phyloP scores from a whole-genome alignment of 2,329 filamentous ascomycete genomes.

The Escovopsis sp. region DNA sequence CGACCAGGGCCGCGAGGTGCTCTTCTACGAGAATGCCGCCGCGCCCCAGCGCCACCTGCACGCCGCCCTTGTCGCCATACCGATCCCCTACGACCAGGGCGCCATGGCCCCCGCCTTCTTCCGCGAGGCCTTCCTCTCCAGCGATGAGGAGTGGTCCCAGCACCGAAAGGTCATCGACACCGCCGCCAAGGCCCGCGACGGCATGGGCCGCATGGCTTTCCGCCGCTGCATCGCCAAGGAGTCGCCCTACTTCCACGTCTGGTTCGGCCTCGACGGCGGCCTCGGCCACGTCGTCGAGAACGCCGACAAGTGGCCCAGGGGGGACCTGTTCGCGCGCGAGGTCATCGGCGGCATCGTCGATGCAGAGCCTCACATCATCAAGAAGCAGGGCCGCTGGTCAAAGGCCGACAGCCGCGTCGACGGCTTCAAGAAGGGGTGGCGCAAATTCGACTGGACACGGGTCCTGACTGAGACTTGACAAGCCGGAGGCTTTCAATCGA shows the following conservation, averaged over 20 bases:
- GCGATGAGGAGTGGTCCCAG: conserved; percentile 90
- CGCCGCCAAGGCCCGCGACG: conserved; percentile 42
- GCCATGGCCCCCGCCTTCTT: conserved; percentile 91
- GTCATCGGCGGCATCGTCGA: conserved; percentile 88
- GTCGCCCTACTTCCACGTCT: conserved; percentile 97
- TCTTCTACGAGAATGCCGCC: conserved; percentile 97
- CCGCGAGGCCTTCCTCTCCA: conserved; percentile 75
- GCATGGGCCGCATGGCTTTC: conserved; percentile 68
- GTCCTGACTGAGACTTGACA: conserved; percentile 30
- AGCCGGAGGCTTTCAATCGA: not conserved
- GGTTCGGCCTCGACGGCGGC: conserved; percentile 84
- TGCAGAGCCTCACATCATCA: conserved; percentile 65
- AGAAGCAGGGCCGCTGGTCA: conserved; percentile 78
- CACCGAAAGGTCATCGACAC: conserved; percentile 94
- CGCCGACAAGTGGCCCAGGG: conserved; percentile 67
- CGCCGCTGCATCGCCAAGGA: conserved; percentile 74
- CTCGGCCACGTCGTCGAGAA: conserved; percentile 90
- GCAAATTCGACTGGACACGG: conserved; percentile 78
- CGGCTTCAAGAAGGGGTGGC: conserved; percentile 71
- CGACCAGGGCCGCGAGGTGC: conserved; percentile 75
- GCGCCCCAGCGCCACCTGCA: conserved; percentile 64
- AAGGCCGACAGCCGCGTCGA: conserved; percentile 57
- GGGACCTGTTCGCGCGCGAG: conserved; percentile 86
- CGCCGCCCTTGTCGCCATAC: conserved; percentile 73
- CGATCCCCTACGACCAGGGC: conserved; percentile 81